Conservation (phyloP, 2,329 filamentous ascomycete genomes). For the Tolypocladium paradoxum region DNA sequence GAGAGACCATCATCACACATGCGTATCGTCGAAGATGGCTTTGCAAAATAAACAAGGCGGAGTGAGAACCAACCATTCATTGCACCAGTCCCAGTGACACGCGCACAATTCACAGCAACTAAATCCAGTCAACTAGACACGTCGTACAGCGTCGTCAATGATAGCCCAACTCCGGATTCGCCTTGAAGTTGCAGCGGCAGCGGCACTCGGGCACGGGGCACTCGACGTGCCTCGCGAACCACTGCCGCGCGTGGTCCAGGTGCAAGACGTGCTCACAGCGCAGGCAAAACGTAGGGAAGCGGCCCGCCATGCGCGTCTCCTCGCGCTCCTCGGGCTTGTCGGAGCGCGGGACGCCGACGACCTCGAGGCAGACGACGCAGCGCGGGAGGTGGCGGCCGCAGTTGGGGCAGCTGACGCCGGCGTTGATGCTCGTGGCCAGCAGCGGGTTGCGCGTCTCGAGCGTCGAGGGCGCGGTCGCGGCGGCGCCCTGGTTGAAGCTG, state of each 20-base stretch:
- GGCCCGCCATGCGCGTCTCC: slow-evolving; percentile 38
- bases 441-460: slow-evolving; percentile 41
- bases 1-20: background rate
- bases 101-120: background rate
- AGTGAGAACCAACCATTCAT: background rate
- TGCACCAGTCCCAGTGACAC: background rate
- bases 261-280: slow-evolving; percentile 59
- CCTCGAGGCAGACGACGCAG: slow-evolving; percentile 57
- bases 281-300: slow-evolving; percentile 59
- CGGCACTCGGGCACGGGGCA: slow-evolving; percentile 60
- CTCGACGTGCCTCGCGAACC: slow-evolving; percentile 55
- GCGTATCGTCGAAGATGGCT: background rate
- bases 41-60: background rate
- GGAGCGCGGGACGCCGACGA: slow-evolving; percentile 53
- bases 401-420: slow-evolving; percentile 54
- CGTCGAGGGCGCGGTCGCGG: slow-evolving; percentile 3
- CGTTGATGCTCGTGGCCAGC: slow-evolving; percentile 43
- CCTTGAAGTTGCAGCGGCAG: slow-evolving; percentile 52
- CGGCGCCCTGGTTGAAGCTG: slow-evolving; percentile 18
- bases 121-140: background rate
- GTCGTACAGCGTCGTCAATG: slow-evolving; percentile 13
- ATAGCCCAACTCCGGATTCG: slow-evolving; percentile 49
- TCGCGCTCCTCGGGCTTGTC: slow-evolving; percentile 42
- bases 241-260: slow-evolving; percentile 54
- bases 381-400: slow-evolving; percentile 57